These are phyloP conservation scores for Saccharomyces uvarum DNA, from an alignment of 1,139 yeast species.

Conservation along the genomic window DNA sequence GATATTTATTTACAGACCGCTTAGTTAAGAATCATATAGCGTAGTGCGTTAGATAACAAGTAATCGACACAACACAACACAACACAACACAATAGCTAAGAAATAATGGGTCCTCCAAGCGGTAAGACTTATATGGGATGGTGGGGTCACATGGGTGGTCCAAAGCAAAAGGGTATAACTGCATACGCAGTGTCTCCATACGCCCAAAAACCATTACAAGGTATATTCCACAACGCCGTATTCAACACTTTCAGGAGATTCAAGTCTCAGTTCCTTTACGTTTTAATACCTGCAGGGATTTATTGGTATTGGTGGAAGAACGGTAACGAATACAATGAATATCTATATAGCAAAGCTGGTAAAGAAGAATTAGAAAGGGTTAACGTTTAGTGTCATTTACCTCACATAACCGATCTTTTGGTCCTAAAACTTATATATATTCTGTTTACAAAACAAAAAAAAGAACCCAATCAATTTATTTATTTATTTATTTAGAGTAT, in stretches of 20 bases:
- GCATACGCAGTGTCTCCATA: constrained; percentile 86
- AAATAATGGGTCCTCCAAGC: constrained; percentile 52
- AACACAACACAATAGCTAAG: not conserved
- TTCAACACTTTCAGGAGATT: constrained; percentile 95
- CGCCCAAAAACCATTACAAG: constrained; percentile 89
- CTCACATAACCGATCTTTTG: not conserved
- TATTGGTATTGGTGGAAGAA: constrained; percentile 83
- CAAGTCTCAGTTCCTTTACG: constrained; percentile 73
- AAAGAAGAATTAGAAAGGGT: constrained; percentile 85
- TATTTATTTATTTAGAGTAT: not conserved
- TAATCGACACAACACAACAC: not conserved
- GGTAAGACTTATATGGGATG: constrained; percentile 87
- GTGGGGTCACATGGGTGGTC: constrained; percentile 89
- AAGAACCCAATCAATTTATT: not conserved
- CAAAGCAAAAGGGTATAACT: constrained; percentile 80
- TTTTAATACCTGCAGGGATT: constrained; percentile 67
- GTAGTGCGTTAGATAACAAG: not conserved
- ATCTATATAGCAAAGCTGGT: constrained; percentile 95
- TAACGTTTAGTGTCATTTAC: constrained; percentile 42
- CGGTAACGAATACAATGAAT: constrained; percentile 88
- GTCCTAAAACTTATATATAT: not conserved
- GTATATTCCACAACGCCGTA: constrained; percentile 74
- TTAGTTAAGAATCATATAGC: not conserved
- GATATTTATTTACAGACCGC: not conserved
- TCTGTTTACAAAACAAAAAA: not conserved